A percentile compares a stretch with the other conserved stretches of the same genome.
Conservation (phyloP, 202 grass and related monocot species). For the Miscanthus sacchariflorus region DNA sequence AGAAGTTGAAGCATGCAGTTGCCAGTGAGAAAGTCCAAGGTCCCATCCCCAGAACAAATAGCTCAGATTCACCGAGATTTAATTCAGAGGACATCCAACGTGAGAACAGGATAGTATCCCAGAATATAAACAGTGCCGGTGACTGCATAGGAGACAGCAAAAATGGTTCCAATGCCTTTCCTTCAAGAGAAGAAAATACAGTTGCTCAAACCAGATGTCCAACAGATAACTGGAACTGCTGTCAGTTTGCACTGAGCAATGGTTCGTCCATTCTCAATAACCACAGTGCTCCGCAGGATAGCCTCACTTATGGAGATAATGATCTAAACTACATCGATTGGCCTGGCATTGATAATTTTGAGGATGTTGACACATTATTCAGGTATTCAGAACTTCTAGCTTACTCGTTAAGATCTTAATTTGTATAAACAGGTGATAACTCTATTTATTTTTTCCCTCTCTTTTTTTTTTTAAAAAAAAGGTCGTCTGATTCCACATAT, state of each 20-base stretch:
- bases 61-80: conserved; percentile 51
- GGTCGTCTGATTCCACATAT: conserved; percentile 78
- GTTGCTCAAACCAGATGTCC: conserved; percentile 42
- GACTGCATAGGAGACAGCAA: no score
- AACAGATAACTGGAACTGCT: conserved; percentile 56
- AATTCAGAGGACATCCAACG: conserved; percentile 43
- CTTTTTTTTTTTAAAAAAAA: conserved; percentile 50
- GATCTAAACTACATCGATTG: no score
- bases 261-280: conserved; percentile 55
- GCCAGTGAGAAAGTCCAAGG: conserved; percentile 42
- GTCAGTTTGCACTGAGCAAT: conserved; percentile 50
- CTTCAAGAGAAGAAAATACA: no score
- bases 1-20: conserved; percentile 59
- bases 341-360: no score
- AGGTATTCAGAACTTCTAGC: no score
- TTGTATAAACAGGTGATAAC: no score
- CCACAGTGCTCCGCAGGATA: conserved; percentile 19
- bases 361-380: no score
- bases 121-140: neutral
- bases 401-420: no score
- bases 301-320: conserved; percentile 51
- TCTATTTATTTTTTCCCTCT: neutral
- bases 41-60: conserved; percentile 40
- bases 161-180: no score
- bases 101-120: conserved; percentile 34